phyloP scores from a whole-genome alignment of 2,329 filamentous ascomycete genomes.

The Zasmidium angulare region DNA sequence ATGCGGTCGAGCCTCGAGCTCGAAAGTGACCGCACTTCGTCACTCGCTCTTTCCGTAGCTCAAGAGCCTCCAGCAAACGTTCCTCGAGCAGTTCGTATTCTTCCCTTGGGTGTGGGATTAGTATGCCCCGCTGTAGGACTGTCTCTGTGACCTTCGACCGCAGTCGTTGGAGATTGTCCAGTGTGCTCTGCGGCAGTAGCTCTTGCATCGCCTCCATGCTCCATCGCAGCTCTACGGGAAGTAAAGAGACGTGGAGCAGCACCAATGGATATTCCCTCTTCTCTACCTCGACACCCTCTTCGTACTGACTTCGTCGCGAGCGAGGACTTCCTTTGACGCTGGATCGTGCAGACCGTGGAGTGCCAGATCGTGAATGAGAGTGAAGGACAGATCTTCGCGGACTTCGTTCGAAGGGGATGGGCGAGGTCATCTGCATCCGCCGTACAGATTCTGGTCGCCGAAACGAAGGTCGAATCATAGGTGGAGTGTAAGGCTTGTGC shows the following conservation, averaged over 20 bases:
- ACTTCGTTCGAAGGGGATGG: constrained; percentile 56
- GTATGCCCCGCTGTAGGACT: constrained; percentile 68
- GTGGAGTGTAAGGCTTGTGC: constrained; percentile 53
- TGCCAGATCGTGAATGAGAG: constrained; percentile 50
- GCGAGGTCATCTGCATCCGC: constrained; percentile 71
- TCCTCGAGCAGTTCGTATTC: constrained; percentile 81
- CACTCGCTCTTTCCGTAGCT: constrained; percentile 68
- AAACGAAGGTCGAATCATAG: constrained; percentile 63
- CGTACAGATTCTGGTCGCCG: constrained; percentile 68
- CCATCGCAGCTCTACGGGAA: constrained; percentile 68
- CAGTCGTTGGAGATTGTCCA: constrained; percentile 64
- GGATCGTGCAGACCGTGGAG: constrained; percentile 36
- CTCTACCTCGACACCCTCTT: constrained; percentile 13
- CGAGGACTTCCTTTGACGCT: constrained; percentile 56
- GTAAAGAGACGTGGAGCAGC: constrained; percentile 72
- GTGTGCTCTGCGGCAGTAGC: constrained; percentile 51
- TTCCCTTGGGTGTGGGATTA: constrained; percentile 75
- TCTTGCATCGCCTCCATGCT: constrained; percentile 50
- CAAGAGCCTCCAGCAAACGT: constrained; percentile 70
- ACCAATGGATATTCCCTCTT: constrained; percentile 60
- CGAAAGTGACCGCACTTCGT: constrained; percentile 77
- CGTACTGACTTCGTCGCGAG: constrained; percentile 10
- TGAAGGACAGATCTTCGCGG: constrained; percentile 31
- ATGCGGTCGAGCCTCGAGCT: constrained; percentile 55
- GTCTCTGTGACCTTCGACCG: constrained; percentile 71